phyloP scores from a whole-genome alignment of 345 rosid species.

The Arabidopsis thaliana region TAIR10.1 NC_003076.8:14197501-14198000 shows the following conservation, averaged over 20 bases:
- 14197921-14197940: no score
- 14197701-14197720: background rate
- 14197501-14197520: slow-evolving; percentile 54
- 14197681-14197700: background rate
- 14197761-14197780: background rate
- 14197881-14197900: no score
- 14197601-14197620: slow-evolving; percentile 31
- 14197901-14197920: no score
- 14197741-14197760: background rate
- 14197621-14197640: background rate
- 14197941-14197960: background rate
- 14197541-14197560: slow-evolving; percentile 48
- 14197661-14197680: background rate
- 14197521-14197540: slow-evolving; percentile 49
- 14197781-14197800: background rate
- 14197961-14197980: background rate
- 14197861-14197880: no score
- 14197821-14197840: no score
- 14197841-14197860: no score
- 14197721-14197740: background rate
- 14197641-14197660: background rate
- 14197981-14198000: background rate
- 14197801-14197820: background rate
- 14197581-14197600: slow-evolving; percentile 51
- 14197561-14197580: slow-evolving; percentile 52